Percentiles rank a stretch among this genome's conserved stretches.
Evolutionary conservation across 2,329 filamentous ascomycete species (phyloP).

Genomic region (Orbilia brochopaga): DNA sequence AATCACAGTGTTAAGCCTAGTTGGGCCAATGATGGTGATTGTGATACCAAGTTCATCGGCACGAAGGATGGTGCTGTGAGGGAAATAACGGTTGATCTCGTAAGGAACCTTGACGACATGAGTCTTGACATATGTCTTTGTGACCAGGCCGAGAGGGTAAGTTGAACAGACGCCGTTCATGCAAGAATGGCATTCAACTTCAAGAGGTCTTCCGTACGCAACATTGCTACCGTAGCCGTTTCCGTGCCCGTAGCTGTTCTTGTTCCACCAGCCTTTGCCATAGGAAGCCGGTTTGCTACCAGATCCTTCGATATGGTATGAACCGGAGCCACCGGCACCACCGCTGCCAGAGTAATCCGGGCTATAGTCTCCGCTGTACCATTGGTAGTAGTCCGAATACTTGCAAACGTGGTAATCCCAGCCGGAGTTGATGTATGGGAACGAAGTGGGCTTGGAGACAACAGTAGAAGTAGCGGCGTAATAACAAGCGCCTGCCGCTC

Average conservation of each 20-base stretch:
- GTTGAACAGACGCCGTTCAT: constrained; percentile 42
- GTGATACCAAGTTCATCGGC: constrained; percentile 29
- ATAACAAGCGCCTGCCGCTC: constrained; percentile 36
- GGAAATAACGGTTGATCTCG: constrained; percentile 41
- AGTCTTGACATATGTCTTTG: constrained; percentile 25
- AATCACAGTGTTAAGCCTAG: constrained; percentile 16
- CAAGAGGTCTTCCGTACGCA: constrained; percentile 36
- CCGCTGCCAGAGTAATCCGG: constrained; percentile 29
- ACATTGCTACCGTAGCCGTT: constrained; percentile 13
- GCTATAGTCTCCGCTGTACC: constrained; percentile 46
- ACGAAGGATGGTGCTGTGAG: constrained; percentile 25
- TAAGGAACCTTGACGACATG: constrained; percentile 31
- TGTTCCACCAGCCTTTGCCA: constrained; percentile 25
- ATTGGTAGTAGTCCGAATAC: constrained; percentile 46
- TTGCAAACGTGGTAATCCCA: constrained; percentile 44
- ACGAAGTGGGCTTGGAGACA: constrained; percentile 35
- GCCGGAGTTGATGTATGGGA: constrained; percentile 42
- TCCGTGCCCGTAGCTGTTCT: constrained; percentile 4
- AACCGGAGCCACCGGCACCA: constrained; percentile 6
- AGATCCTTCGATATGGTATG: not conserved
- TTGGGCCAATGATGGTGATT: constrained; percentile 25
- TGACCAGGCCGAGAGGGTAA: constrained; percentile 32
- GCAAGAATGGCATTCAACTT: constrained; percentile 40
- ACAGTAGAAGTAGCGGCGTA: constrained; percentile 37
- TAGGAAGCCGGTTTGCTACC: not conserved